Evolutionary conservation across 2,329 filamentous ascomycete species (phyloP), one percentile per base, ranked within the genome.

Genomic region (Aspergillus floridensis): DNA sequence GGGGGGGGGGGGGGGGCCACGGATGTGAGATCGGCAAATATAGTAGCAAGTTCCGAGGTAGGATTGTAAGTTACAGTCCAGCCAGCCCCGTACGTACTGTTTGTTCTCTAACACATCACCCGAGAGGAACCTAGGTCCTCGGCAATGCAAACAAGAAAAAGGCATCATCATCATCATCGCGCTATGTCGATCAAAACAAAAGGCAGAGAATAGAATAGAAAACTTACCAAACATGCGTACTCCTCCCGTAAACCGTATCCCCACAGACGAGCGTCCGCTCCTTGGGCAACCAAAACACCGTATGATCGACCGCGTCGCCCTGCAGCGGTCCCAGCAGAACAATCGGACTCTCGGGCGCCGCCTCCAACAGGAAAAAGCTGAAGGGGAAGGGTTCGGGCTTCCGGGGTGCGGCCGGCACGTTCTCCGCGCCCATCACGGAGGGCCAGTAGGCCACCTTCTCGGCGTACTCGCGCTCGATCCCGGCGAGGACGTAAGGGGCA

Each of bases 381-480:
- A 65, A 73, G 1, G 60, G 46, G 53, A 69, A 74, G 0, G 61
- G 59, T 8, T 65, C 66, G 0, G 72, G 72, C 51, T 70, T 71
- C 2, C 59, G 60, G 12, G 70, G 71, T 8, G 56, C 49, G 2
- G 56, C 59, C 5, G 71, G 66, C 2, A 75, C 66, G 56, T 68
- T 70, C 35, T 74, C 69, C 21, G 57, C 58, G 1, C 70, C 71
- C 50, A 72, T 66, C 1, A 70, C 61, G 1, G 56, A 22, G 0
- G 69, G 67, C 72, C 72, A 74, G 57, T 70, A 74, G 19, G 60
- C 64, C 22, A 72, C 64, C 51, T 74, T 73, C 21, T 72, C 67
- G 29, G 71, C 72, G 51, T 74, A 74, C 59, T 74, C 72, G 29
- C 70, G 64, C 48, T 74, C 68, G 50, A 74, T 74, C 4, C 67